Percentiles rank a stretch among this genome's conserved stretches.
These are phyloP conservation scores for Schwanniomyces etchellsii DNA, from an alignment of 1,139 yeast genomes.

Conservation along the genomic window DNA sequence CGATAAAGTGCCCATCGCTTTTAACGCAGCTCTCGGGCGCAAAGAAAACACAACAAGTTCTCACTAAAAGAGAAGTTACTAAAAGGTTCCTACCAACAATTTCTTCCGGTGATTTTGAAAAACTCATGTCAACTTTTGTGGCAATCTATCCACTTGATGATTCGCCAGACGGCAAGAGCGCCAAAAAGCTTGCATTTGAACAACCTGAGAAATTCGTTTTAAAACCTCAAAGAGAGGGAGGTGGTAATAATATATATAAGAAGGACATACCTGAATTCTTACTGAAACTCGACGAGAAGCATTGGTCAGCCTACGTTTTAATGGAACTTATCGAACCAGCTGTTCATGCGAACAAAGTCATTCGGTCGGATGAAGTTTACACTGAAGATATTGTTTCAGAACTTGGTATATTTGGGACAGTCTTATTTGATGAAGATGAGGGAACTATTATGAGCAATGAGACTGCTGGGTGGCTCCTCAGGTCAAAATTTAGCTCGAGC, in stretches of 20 bases:
- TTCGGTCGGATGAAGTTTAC: slow-evolving; percentile 58
- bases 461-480: slow-evolving; percentile 75
- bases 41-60: slow-evolving; percentile 85
- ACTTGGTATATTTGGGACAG: slow-evolving; percentile 83
- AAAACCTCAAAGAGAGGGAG: slow-evolving; percentile 97
- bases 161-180: slow-evolving; percentile 55
- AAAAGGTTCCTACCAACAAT: slow-evolving; percentile 38
- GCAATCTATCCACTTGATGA: slow-evolving; percentile 81
- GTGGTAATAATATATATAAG: slow-evolving; percentile 88
- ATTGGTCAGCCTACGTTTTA: slow-evolving; percentile 87
- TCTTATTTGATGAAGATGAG: slow-evolving; percentile 60
- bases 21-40: slow-evolving; percentile 89
- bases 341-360: slow-evolving; percentile 56
- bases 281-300: slow-evolving; percentile 51
- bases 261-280: slow-evolving; percentile 75
- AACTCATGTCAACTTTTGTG: slow-evolving; percentile 64
- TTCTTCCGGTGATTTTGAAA: slow-evolving; percentile 17
- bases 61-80: slow-evolving; percentile 53
- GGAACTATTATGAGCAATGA: slow-evolving; percentile 58
- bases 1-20: slow-evolving; percentile 88
- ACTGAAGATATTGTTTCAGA: slow-evolving; percentile 78
- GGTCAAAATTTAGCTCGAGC: slow-evolving; percentile 82
- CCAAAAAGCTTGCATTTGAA: slow-evolving; percentile 63
- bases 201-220: slow-evolving; percentile 69
- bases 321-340: slow-evolving; percentile 92